Conservation (phyloP, 2,329 filamentous ascomycete species). For the Trichoderma sp. region DNA sequence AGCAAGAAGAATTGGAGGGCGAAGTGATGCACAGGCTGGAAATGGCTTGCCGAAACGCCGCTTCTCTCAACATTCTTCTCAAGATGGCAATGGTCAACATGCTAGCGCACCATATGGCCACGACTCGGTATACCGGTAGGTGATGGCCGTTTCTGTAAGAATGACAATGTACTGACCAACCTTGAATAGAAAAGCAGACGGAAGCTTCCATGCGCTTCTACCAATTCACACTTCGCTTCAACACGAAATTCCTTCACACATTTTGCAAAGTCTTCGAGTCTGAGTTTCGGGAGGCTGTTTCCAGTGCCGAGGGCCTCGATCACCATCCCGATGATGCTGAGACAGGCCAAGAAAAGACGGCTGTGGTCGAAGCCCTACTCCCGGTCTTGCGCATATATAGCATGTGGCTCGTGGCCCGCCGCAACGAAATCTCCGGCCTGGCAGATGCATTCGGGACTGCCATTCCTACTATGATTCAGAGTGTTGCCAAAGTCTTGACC, state of each 20-base stretch:
- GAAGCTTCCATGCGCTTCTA: constrained; percentile 46
- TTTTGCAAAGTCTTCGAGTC: constrained; percentile 67
- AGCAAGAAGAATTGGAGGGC: constrained; percentile 74
- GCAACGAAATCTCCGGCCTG: constrained; percentile 45
- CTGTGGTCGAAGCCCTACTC: constrained; percentile 43
- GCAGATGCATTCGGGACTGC: constrained; percentile 44
- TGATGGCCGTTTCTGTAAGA: background rate
- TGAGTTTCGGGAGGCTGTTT: constrained; percentile 51
- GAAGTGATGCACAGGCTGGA: constrained; percentile 79
- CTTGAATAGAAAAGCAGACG: constrained; percentile 44
- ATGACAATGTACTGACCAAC: background rate
- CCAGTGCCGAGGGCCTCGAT: constrained; percentile 22
- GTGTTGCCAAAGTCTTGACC: constrained; percentile 46
- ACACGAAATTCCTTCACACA: constrained; percentile 70
- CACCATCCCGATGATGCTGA: constrained; percentile 25
- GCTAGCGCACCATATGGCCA: constrained; percentile 71
- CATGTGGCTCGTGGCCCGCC: constrained; percentile 50
- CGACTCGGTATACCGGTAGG: constrained; percentile 34
- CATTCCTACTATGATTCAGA: constrained; percentile 45
- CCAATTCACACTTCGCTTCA: constrained; percentile 70
- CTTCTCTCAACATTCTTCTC: constrained; percentile 62
- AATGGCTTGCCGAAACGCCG: constrained; percentile 66
- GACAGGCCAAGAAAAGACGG: constrained; percentile 30
- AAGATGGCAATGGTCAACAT: constrained; percentile 86
- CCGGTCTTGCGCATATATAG: constrained; percentile 52